phyloP scores from a whole-genome alignment of 495 filamentous ascomycete genomes.

The Aspergillus ellipticus region DNA sequence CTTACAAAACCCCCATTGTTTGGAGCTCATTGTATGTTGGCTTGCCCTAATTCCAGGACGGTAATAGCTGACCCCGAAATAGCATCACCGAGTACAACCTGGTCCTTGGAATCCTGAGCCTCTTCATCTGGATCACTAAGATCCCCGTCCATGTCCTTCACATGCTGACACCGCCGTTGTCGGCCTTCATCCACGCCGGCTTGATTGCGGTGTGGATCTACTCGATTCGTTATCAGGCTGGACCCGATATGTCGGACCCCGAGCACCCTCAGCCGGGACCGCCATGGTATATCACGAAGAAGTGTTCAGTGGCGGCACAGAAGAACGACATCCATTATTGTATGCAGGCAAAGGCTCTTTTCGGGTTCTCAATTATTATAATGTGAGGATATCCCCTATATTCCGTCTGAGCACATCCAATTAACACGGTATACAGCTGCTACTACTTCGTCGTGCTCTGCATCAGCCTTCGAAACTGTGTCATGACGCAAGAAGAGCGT shows the following conservation, averaged over 20 bases:
- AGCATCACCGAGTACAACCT: conserved; percentile 81
- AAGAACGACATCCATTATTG: conserved; percentile 62
- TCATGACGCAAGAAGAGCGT: conserved; percentile 49
- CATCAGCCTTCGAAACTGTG: conserved; percentile 58
- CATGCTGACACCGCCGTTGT: conserved; percentile 67
- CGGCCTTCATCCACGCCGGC: conserved; percentile 52
- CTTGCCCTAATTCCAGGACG: background rate
- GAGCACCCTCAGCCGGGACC: conserved; percentile 61
- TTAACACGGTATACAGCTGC: conserved; percentile 33
- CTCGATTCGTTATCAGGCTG: conserved; percentile 69
- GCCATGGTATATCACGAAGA: conserved; percentile 81
- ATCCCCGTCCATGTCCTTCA: conserved; percentile 64
- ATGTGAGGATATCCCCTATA: conserved; percentile 53
- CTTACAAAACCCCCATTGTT: conserved; percentile 65
- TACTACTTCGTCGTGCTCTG: conserved; percentile 55
- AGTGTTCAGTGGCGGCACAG: conserved; percentile 61
- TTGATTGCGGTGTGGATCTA: conserved; percentile 63
- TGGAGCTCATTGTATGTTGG: conserved; percentile 76
- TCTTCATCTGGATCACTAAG: conserved; percentile 54
- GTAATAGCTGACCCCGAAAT: conserved; percentile 10
- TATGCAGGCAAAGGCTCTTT: conserved; percentile 69
- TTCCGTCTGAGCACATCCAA: background rate
- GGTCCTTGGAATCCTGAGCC: conserved; percentile 69
- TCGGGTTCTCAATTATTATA: conserved; percentile 66
- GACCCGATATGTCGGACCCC: conserved; percentile 75